Conservation (phyloP, 371 early-diverging fungal species). For the Lichtheimia hyalospora region DNA sequence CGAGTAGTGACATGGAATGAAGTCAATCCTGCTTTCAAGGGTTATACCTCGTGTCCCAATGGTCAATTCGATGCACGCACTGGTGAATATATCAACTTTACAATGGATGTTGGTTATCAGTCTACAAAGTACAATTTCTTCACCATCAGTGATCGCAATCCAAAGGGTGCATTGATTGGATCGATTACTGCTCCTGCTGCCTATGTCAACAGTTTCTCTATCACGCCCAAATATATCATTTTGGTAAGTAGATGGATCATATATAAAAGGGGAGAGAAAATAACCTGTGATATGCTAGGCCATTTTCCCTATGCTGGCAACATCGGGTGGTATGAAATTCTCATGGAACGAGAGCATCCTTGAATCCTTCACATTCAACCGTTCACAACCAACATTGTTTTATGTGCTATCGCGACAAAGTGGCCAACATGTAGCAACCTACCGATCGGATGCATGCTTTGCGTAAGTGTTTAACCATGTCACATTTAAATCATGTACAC, state of each 20-base stretch:
- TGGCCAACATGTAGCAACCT: constrained; percentile 65
- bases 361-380: constrained; percentile 65
- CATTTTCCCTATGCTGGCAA: constrained; percentile 57
- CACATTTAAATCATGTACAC: neutral
- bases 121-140: constrained; percentile 70
- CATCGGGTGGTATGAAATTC: constrained; percentile 65
- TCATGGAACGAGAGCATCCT: constrained; percentile 71
- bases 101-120: constrained; percentile 69
- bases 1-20: constrained; percentile 64
- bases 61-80: constrained; percentile 66
- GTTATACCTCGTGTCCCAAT: constrained; percentile 70
- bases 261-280: neutral
- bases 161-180: constrained; percentile 67
- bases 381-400: constrained; percentile 58
- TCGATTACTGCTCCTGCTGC: constrained; percentile 64
- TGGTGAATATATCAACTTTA: constrained; percentile 74
- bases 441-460: constrained; percentile 61
- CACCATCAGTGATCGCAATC: constrained; percentile 56
- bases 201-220: constrained; percentile 71
- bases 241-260: constrained; percentile 35
- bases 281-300: constrained; percentile 18
- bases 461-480: constrained; percentile 30
- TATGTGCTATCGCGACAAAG: constrained; percentile 72
- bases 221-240: constrained; percentile 71
- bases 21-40: constrained; percentile 71